Evolutionary conservation across 805 yeast species (phyloP).

Genomic region (Maudiozyma pseudohumilis): DNA sequence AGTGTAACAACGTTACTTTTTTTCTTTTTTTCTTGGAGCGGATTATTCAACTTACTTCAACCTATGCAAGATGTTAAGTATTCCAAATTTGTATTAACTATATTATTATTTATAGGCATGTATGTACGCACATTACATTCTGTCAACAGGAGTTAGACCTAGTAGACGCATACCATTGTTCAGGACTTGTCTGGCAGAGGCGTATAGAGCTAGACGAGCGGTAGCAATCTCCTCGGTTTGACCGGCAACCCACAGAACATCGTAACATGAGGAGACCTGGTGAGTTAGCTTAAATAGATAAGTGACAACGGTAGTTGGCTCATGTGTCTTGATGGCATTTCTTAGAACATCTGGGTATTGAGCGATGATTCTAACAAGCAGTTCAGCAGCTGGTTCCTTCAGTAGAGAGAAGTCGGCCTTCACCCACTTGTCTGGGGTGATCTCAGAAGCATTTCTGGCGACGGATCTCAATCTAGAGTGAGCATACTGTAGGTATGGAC

Average conservation of each 20-base stretch:
- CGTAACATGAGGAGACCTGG: slow-evolving; percentile 92
- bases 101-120: too few species aligned
- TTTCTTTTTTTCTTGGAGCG: too few species aligned
- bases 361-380: slow-evolving; percentile 65
- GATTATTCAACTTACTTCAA: too few species aligned
- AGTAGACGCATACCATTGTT: slow-evolving; percentile 81
- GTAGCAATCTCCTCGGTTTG: slow-evolving; percentile 77
- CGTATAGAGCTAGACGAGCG: slow-evolving; percentile 87
- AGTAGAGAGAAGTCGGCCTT: slow-evolving; percentile 52
- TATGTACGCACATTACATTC: too few species aligned
- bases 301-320: slow-evolving; percentile 91
- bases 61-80: too few species aligned
- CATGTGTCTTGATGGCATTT: slow-evolving; percentile 73
- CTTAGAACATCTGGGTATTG: slow-evolving; percentile 87
- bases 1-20: too few species aligned
- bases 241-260: slow-evolving; percentile 92
- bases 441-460: slow-evolving; percentile 64
- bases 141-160: slow-evolving; percentile 95
- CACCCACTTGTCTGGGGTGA: slow-evolving; percentile 34
- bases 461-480: slow-evolving; percentile 94
- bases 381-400: slow-evolving; percentile 59
- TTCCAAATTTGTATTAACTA: too few species aligned
- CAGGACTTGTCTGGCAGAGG: slow-evolving; percentile 81
- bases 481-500: slow-evolving; percentile 97
- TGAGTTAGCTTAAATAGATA: slow-evolving; percentile 88